Conservation (phyloP, 129 eudicot species). For the Deinandra increscens region DNA sequence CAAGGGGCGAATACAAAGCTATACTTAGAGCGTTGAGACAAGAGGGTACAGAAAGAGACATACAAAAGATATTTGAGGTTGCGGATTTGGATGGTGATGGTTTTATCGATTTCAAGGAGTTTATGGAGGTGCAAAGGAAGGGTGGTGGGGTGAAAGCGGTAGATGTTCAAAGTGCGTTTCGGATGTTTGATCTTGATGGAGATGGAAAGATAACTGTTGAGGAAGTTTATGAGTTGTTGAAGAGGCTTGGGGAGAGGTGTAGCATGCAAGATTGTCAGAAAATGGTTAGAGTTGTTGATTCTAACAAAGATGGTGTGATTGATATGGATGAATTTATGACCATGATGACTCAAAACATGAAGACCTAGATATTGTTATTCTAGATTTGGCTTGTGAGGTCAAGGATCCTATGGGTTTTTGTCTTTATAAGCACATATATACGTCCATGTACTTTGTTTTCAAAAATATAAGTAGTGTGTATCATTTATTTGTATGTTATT, state of each 20-base stretch:
- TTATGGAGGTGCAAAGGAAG: constrained; percentile 72
- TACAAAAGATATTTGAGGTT: constrained; percentile 76
- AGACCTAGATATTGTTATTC: constrained; percentile 7
- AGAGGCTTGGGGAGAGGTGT: constrained; percentile 69
- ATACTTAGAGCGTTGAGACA: constrained; percentile 62
- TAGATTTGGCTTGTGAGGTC: constrained; percentile 5
- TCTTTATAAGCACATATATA: too few species aligned
- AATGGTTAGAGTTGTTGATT: constrained; percentile 84
- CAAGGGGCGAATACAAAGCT: constrained; percentile 68
- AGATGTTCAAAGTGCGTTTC: constrained; percentile 71
- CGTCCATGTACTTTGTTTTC: too few species aligned
- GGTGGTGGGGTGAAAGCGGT: constrained; percentile 66
- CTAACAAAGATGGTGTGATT: constrained; percentile 71
- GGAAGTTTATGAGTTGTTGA: constrained; percentile 67
- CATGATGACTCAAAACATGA: constrained; percentile 74
- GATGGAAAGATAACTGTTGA: constrained; percentile 79
- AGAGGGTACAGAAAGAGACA: constrained; percentile 46
- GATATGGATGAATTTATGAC: constrained; percentile 77
- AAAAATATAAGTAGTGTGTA: too few species aligned
- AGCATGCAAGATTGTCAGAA: constrained; percentile 64
- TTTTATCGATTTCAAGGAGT: constrained; percentile 76
- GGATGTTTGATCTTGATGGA: constrained; percentile 62
- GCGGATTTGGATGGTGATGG: constrained; percentile 83
- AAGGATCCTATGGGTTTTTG: neutral
- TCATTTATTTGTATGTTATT: too few species aligned